Conservation (phyloP, 2,329 filamentous ascomycete species). For the Sarocladium kiliense region DNA sequence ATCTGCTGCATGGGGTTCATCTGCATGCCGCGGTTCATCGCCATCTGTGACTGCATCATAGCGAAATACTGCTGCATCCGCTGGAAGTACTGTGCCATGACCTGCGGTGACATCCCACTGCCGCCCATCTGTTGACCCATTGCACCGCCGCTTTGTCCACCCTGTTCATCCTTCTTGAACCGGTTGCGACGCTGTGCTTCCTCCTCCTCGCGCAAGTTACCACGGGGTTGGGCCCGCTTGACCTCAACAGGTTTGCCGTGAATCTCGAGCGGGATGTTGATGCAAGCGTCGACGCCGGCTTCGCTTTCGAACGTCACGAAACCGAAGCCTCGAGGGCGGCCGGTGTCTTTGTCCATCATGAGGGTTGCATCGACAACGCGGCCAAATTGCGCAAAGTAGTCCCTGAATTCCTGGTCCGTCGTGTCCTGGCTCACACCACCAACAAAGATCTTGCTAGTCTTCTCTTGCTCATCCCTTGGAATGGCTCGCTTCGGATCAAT, state of each 20-base stretch:
- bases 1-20: slow-evolving; percentile 55
- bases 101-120: slow-evolving; percentile 81
- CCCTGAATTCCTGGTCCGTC: slow-evolving; percentile 90
- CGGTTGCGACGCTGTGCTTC: slow-evolving; percentile 60
- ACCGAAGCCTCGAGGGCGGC: slow-evolving; percentile 91
- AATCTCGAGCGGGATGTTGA: slow-evolving; percentile 81
- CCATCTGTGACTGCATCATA: slow-evolving; percentile 92
- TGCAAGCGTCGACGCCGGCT: slow-evolving; percentile 85
- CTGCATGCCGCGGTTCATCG: slow-evolving; percentile 68
- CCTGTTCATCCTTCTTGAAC: slow-evolving; percentile 50
- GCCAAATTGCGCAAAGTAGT: slow-evolving; percentile 95
- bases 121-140: slow-evolving; percentile 40
- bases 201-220: slow-evolving; percentile 89
- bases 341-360: slow-evolving; percentile 99
- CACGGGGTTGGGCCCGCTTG: slow-evolving; percentile 93
- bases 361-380: slow-evolving; percentile 94
- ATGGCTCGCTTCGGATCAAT: slow-evolving; percentile 98
- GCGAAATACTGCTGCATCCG: slow-evolving; percentile 97
- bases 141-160: slow-evolving; percentile 17
- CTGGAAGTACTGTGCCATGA: slow-evolving; percentile 98
- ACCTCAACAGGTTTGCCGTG: slow-evolving; percentile 96
- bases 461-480: slow-evolving; percentile 94
- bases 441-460: slow-evolving; percentile 98
- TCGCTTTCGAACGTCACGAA: slow-evolving; percentile 99
- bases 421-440: slow-evolving; percentile 97